Evolutionary conservation across 441 rosid genomes (phyloP).

Genomic region (Pelargonium cotyledonis): DNA sequence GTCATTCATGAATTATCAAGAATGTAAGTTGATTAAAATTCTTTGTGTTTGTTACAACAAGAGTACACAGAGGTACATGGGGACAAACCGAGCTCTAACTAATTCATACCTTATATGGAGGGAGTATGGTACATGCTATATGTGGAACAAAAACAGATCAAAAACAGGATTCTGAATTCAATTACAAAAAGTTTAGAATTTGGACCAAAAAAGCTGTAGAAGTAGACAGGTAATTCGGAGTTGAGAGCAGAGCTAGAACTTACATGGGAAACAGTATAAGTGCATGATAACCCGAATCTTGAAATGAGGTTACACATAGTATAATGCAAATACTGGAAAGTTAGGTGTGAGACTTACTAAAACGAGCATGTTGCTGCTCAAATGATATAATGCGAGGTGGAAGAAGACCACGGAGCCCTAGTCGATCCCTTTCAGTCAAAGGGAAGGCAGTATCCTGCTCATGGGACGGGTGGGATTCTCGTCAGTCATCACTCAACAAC

Average conservation of each 20-base stretch:
- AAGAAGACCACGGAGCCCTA: conserved; percentile 90
- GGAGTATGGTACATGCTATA: too few species aligned
- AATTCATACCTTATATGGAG: too few species aligned
- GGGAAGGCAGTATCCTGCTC: conserved; percentile 97
- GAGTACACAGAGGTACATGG: too few species aligned
- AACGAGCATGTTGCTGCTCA: conserved; percentile 87
- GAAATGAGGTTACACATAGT: background rate
- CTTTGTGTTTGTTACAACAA: too few species aligned
- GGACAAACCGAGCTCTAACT: too few species aligned
- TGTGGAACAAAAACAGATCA: too few species aligned
- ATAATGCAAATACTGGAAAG: background rate
- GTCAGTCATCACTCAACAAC: background rate
- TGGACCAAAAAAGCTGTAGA: background rate
- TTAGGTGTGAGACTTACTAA: conserved; percentile 50
- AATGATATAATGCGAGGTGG: conserved; percentile 93
- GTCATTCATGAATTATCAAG: too few species aligned
- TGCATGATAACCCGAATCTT: background rate
- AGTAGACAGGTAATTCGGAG: too few species aligned
- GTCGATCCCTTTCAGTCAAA: conserved; percentile 83
- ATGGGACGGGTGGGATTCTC: conserved; percentile 1
- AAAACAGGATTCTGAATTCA: background rate
- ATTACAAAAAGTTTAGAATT: background rate
- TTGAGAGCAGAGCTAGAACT: too few species aligned
- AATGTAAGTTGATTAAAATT: too few species aligned
- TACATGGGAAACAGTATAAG: too few species aligned